Evolutionary conservation across 305 asterid species (phyloP), one percentile per base, ranked within the genome.

Genomic region (Fraxinus paxiana): DNA sequence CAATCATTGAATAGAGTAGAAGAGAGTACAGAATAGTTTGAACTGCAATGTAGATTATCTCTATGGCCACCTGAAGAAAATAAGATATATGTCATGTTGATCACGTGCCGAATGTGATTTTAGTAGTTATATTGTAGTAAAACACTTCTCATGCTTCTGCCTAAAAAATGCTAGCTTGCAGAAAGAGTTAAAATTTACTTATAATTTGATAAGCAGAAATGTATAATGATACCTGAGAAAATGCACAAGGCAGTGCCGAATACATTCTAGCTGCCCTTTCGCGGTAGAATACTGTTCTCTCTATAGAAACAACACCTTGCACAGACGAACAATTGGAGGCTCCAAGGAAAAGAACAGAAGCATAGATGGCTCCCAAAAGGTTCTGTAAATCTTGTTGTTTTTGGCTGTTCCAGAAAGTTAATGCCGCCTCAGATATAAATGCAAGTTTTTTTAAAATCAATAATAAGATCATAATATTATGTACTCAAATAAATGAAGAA

Each of bases 201-300:
- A 24, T 4, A 33, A 1, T 15, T 33, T 1, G 38, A 38, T 77
- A 12, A 34, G 43, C 34, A 0, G 15, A 48, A 8, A 51, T 24
- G 22, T 13, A 61, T 15, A 4, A 22, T 30, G 37, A 17, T 80
- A 89, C 90, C 88, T 90, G 92, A 15, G 91, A 79, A 26, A 87
- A 77, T 34, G 90, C 92, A 71, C 83, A 89, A 17, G 91, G 91
- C 72, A 88, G 35, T 1, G 86, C 76, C 0, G 92, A 83, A 77
- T 89, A 89, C 90, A 88, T 89, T 51, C 89, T 89, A 1, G 92
- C 90, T 6, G 92, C 91, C 20, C 51, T 81, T 77, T 89, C 92
- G 1, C 92, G 90, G 63, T 89, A 86, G 77, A 77, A 85, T 28
- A 89, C 91, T 0, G 85, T 89, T 81, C 88, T 82, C 80, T 88